phyloP scores from a whole-genome alignment of 139 green algal genomes.

The Micractinium sp. region DNA sequence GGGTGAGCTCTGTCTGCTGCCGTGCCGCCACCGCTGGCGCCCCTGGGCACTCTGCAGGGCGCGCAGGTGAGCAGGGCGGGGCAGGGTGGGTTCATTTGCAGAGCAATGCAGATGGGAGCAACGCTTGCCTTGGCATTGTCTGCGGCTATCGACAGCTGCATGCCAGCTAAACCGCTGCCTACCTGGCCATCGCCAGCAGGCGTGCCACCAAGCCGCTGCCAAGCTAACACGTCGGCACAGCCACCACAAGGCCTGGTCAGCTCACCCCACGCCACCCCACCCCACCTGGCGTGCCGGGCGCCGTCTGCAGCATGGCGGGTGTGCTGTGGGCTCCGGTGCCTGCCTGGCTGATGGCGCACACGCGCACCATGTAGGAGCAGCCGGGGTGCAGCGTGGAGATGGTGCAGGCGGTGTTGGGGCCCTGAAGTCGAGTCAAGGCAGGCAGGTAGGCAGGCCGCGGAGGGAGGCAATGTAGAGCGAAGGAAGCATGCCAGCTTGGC shows the following conservation, averaged over 20 bases:
- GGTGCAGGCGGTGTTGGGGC: constrained; percentile 58
- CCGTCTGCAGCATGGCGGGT: constrained; percentile 52
- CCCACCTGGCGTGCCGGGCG: constrained; percentile 45
- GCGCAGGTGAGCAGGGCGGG: neutral
- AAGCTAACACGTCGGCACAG: too few species aligned
- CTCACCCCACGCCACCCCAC: neutral
- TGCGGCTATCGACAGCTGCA: neutral
- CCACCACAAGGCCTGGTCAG: neutral
- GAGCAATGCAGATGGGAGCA: neutral
- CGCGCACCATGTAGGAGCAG: constrained; percentile 71
- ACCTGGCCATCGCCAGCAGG: too few species aligned
- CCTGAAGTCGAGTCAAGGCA: constrained; percentile 26
- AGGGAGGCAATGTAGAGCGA: neutral
- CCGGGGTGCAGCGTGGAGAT: constrained; percentile 63
- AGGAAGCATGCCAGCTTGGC: neutral
- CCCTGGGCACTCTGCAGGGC: constrained; percentile 14
- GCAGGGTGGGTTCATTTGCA: too few species aligned
- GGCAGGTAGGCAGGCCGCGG: neutral
- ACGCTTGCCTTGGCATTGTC: neutral
- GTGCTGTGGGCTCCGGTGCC: constrained; percentile 56
- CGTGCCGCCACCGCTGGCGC: constrained; percentile 48
- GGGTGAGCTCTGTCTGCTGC: constrained; percentile 46
- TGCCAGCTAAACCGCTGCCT: too few species aligned
- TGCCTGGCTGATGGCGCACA: constrained; percentile 53
- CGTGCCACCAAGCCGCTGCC: too few species aligned